Percentiles rank a stretch among this genome's conserved stretches.
Conservation (phyloP, 352 stramenopile species). For the Plasmopara muralis region DNA sequence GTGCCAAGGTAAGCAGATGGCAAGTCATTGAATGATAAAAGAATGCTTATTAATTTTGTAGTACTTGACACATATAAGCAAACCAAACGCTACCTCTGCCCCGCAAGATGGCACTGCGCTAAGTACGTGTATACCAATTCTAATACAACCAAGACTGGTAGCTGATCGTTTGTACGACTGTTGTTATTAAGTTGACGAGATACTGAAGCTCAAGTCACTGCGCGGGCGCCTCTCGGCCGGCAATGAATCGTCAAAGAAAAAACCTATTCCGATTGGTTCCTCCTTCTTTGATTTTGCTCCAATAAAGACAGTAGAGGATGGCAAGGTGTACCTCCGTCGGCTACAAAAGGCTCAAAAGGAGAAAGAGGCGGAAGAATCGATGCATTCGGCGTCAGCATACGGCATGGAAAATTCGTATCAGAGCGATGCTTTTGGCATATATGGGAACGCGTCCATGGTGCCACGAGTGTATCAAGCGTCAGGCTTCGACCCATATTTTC, state of each 20-base stretch:
- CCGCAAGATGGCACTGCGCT: conserved; percentile 29
- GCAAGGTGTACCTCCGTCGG: conserved; percentile 62
- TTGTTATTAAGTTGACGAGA: conserved; percentile 40
- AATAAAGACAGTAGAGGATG: conserved; percentile 64
- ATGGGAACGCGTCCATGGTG: conserved; percentile 56
- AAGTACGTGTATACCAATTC: conserved; percentile 18
- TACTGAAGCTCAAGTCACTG: conserved; percentile 55
- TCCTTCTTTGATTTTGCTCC: conserved; percentile 70
- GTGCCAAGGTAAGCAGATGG: conserved; percentile 32
- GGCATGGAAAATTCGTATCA: conserved; percentile 43
- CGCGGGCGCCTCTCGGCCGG: conserved; percentile 41
- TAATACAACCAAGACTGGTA: neutral
- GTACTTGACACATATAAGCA: conserved; percentile 31
- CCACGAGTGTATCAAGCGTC: conserved; percentile 79
- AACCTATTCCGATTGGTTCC: conserved; percentile 21
- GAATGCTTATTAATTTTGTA: conserved; percentile 11
- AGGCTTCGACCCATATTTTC: conserved; percentile 66
- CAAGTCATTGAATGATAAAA: neutral
- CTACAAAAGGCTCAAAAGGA: conserved; percentile 50
- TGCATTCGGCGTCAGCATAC: conserved; percentile 38
- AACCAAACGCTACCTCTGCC: conserved; percentile 10
- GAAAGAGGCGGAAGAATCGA: conserved; percentile 43
- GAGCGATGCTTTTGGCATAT: conserved; percentile 61
- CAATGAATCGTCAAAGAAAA: conserved; percentile 9
- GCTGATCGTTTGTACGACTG: conserved; percentile 1